Evolutionary conservation across 176 grass and related monocot genomes (phyloP).

Genomic region (Tillandsia leiboldiana): DNA sequence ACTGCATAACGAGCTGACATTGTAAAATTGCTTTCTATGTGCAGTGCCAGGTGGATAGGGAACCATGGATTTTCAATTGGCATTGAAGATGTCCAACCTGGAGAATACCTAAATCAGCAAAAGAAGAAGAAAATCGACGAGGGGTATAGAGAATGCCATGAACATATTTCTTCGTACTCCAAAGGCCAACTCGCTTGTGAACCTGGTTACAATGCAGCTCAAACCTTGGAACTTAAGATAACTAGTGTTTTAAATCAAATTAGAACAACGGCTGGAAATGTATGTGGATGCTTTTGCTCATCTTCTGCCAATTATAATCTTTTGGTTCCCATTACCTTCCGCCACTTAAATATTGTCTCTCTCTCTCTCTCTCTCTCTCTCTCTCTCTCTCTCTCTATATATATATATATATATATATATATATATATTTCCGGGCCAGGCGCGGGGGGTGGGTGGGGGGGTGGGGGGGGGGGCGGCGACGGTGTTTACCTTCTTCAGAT

Average conservation of each 20-base stretch:
- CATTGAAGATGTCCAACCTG: conserved; percentile 86
- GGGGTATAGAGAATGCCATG: conserved; percentile 63
- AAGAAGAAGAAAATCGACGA: conserved; percentile 61
- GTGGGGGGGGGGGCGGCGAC: no score
- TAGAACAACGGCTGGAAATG: conserved; percentile 57
- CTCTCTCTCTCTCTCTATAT: no score
- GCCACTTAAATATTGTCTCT: neutral
- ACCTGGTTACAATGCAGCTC: conserved; percentile 59
- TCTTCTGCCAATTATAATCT: neutral
- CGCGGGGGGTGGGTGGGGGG: no score
- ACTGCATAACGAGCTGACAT: neutral
- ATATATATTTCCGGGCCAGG: no score
- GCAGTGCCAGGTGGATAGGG: conserved; percentile 94
- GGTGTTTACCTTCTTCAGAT: neutral
- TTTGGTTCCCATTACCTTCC: neutral
- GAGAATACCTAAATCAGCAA: conserved; percentile 49
- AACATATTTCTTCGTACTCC: conserved; percentile 60
- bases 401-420: no score
- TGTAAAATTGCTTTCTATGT: conserved; percentile 6
- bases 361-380: no score
- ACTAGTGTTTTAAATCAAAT: conserved; percentile 64
- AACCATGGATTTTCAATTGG: conserved; percentile 99
- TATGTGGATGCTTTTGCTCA: conserved; percentile 17
- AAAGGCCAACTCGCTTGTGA: conserved; percentile 51
- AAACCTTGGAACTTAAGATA: conserved; percentile 64